Evolutionary conservation across 1,284 basidiomycete genomes (phyloP).

Genomic region (Marasmius oreades): DNA sequence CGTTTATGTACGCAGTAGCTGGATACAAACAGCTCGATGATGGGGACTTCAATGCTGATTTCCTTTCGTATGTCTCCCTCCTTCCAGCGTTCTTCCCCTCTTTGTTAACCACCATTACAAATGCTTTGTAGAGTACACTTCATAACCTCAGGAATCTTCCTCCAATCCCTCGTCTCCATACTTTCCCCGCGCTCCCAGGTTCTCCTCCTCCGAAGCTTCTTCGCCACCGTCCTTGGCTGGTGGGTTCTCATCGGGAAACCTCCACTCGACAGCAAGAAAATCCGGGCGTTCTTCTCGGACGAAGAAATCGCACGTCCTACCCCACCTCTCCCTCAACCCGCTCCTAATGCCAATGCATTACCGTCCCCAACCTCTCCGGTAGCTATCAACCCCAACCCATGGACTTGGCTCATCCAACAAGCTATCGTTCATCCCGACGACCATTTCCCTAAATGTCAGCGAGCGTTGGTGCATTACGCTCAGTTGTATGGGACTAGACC

Average conservation of each 20-base stretch:
- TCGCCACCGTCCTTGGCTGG: constrained; percentile 29
- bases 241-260: constrained; percentile 38
- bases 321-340: background rate
- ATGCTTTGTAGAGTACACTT: constrained; percentile 36
- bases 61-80: constrained; percentile 34
- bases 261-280: constrained; percentile 27
- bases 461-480: background rate
- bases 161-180: constrained; percentile 30
- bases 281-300: constrained; percentile 33
- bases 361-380: background rate
- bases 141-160: constrained; percentile 39
- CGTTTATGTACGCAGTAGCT: constrained; percentile 36
- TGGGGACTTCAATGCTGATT: constrained; percentile 32
- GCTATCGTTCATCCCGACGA: constrained; percentile 1
- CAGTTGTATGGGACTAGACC: background rate
- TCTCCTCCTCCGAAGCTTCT: constrained; percentile 34
- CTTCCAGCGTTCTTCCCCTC: background rate
- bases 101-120: background rate
- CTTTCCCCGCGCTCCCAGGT: constrained; percentile 29
- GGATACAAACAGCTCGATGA: constrained; percentile 26
- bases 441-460: constrained; percentile 2
- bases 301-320: constrained; percentile 2
- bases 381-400: background rate
- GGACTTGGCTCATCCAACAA: background rate
- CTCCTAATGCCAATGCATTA: background rate